Evolutionary conservation across 441 rosid species (phyloP), one percentile per base, ranked within the genome.

Genomic region (Populus trichocarpa): DNA sequence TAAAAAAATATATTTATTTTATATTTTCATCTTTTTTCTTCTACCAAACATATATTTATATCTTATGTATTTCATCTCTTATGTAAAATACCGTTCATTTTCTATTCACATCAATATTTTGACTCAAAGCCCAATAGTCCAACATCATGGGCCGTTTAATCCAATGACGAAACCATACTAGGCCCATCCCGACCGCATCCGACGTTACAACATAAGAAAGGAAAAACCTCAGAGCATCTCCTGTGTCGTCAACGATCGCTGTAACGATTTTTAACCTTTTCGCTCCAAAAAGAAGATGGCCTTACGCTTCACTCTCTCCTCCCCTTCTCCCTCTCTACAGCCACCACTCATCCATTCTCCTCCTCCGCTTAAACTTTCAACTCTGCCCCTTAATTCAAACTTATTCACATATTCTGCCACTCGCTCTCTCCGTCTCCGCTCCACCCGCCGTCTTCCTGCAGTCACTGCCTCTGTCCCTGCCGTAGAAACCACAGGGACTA

Each of bases 391-490:
- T 16, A 74, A 76, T 57, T 70, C 75, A 26, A 72, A 46, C 63
- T 53, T 75, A 33, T 79, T 76, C 50, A 80, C 81, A 22, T 79
- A 73, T 77, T 84, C 78, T 53, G 75, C 80, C 74, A 22, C 71
- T 70, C 77, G 79, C 70, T 25, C 66, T 71, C 32, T 30, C 32
- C 32, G 32, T 30, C 32, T 30, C 32, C 32, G 32, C 32, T 30
- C 32, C 32, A 30, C 32, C 32, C 32, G 32, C 4, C 32, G 32
- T 30, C 32, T 30, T 30, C 32, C 32, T 30, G 32, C 32, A 30
- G 32, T 30, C 79, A 57, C 77, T 72, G 75, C 40, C 70, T 22
- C n/a, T 65, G 42, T 84, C 33, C 79, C 87, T 72, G 75, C 93
- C 14, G 83, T 79, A 7, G 86, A 81, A 5, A 72, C 86, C 32